Conservation (phyloP, 148 eudicot species). For the Rheum nobile region DNA sequence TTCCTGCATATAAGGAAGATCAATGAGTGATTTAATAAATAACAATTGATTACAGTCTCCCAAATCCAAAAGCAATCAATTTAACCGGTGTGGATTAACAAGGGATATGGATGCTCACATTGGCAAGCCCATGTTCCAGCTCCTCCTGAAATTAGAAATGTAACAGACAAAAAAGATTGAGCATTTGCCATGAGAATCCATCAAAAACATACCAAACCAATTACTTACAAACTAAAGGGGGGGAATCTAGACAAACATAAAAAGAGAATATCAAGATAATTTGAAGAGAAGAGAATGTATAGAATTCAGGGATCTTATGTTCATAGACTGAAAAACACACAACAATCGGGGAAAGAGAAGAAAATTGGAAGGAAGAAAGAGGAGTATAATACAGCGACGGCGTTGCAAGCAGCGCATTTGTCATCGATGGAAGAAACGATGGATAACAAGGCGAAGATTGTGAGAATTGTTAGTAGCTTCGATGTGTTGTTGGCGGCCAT, state of each 20-base stretch:
- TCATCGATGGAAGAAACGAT: constrained; percentile 49
- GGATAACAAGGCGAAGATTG: constrained; percentile 19
- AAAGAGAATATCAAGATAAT: background rate
- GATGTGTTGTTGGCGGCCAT: constrained; percentile 18
- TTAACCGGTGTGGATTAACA: background rate
- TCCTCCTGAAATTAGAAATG: constrained; percentile 50
- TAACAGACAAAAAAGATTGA: constrained; percentile 4
- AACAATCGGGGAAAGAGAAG: background rate
- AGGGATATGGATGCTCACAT: constrained; percentile 39
- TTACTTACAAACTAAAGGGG: background rate
- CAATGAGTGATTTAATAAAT: background rate
- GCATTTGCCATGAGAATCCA: background rate
- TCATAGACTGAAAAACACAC: background rate
- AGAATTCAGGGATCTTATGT: background rate
- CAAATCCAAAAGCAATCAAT: background rate
- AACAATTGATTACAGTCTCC: background rate
- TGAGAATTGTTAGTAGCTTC: constrained; percentile 3
- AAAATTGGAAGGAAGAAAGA: background rate
- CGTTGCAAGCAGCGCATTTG: constrained; percentile 86
- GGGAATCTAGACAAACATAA: no score
- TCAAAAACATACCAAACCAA: background rate
- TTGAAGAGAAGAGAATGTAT: background rate
- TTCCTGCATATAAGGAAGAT: constrained; percentile 35
- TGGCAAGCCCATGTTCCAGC: constrained; percentile 65
- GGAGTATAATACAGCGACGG: constrained; percentile 57